These are phyloP conservation scores for Pleurotus pulmonarius DNA, from an alignment of 768 basidiomycete species.

Conservation along the genomic window DNA sequence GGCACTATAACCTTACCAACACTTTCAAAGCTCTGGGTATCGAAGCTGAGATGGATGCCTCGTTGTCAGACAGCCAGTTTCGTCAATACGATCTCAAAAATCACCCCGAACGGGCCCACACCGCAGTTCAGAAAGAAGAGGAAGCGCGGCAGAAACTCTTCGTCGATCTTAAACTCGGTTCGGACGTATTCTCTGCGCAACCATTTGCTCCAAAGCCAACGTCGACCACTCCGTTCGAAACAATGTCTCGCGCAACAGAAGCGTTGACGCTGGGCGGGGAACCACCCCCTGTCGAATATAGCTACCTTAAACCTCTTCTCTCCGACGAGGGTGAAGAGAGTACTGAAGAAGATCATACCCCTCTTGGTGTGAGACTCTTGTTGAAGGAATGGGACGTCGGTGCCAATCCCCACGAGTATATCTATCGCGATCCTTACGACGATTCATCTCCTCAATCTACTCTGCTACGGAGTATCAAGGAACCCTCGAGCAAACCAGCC, in stretches of 20 bases:
- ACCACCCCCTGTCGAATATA: slow-evolving; percentile 57
- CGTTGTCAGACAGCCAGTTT: slow-evolving; percentile 30
- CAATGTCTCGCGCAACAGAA: slow-evolving; percentile 42
- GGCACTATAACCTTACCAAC: slow-evolving; percentile 49
- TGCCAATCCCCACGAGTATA: slow-evolving; percentile 43
- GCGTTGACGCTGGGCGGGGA: slow-evolving; percentile 54
- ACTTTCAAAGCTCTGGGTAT: slow-evolving; percentile 40
- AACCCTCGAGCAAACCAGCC: slow-evolving; percentile 5
- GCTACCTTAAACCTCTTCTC: slow-evolving; percentile 52
- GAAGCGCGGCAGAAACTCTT: slow-evolving; percentile 59
- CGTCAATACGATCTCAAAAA: slow-evolving; percentile 38
- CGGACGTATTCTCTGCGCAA: slow-evolving; percentile 49
- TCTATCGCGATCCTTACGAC: slow-evolving; percentile 55
- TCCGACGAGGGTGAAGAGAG: slow-evolving; percentile 24
- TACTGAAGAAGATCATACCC: slow-evolving; percentile 21
- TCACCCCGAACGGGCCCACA: slow-evolving; percentile 30
- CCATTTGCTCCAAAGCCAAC: slow-evolving; percentile 27
- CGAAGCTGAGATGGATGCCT: slow-evolving; percentile 28
- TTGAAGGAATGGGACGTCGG: slow-evolving; percentile 68
- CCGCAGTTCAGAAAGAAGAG: slow-evolving; percentile 43
- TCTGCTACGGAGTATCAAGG: slow-evolving; percentile 1
- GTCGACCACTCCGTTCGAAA: slow-evolving; percentile 36
- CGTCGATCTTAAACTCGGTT: slow-evolving; percentile 59
- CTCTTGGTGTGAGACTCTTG: slow-evolving; percentile 58
- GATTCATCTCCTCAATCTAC: slow-evolving; percentile 18